Conservation (phyloP, 148 eudicot genomes). For the Vaccinium vitisidaea region DNA sequence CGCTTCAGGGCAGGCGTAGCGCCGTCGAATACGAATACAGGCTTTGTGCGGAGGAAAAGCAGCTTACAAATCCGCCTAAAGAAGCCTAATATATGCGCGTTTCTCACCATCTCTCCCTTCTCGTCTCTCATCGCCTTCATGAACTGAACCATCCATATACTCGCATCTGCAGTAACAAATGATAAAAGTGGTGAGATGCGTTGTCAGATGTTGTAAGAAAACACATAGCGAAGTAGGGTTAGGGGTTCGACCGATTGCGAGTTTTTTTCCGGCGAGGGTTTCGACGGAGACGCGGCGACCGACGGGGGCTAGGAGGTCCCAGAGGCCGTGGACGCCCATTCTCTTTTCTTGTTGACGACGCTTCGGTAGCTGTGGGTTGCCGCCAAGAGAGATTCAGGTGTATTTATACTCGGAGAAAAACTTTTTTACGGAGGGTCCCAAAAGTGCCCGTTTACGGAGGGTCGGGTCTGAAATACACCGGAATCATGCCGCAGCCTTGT, state of each 20-base stretch:
- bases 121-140: conserved; percentile 99
- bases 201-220: not conserved
- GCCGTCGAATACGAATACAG: conserved; percentile 94
- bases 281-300: conserved; percentile 99
- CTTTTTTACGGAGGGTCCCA: too few relatives aligned
- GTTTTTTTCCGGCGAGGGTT: conserved; percentile 86
- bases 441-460: too few relatives aligned
- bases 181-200: not conserved
- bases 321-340: conserved; percentile 93
- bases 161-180: conserved; percentile 62
- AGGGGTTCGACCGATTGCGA: conserved; percentile 79
- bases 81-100: conserved; percentile 87
- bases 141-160: conserved; percentile 98
- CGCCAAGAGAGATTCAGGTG: conserved; percentile 18
- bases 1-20: conserved; percentile 90
- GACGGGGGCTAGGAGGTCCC: conserved; percentile 95
- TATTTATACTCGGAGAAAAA: not conserved
- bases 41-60: conserved; percentile 80
- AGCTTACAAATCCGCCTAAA: conserved; percentile 98
- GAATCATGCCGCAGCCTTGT: too few relatives aligned
- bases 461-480: too few relatives aligned
- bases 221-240: conserved; percentile 2
- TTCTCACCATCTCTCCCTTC: conserved; percentile 91
- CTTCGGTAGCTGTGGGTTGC: conserved; percentile 11
- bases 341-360: conserved; percentile 8